Conservation (phyloP, 2,329 filamentous ascomycete genomes). For the Diplodia scrobiculata region DNA sequence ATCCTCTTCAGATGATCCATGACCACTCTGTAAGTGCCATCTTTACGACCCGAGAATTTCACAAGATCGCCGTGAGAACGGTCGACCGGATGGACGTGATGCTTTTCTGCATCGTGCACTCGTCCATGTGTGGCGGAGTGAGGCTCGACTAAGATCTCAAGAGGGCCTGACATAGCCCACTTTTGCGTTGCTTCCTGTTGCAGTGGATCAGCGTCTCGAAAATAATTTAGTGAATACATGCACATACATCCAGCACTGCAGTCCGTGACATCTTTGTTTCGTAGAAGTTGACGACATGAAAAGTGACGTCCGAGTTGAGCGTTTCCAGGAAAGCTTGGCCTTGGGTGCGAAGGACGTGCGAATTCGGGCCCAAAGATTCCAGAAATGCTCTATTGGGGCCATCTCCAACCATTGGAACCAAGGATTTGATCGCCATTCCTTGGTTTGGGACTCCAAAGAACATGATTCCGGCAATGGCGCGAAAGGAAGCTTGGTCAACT, state of each 20-base stretch:
- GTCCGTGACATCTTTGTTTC: neutral
- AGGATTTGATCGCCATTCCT: neutral
- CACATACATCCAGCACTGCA: neutral
- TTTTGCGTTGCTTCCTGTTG: neutral
- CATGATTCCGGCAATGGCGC: neutral
- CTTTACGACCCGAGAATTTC: neutral
- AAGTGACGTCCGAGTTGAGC: neutral
- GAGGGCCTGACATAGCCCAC: neutral
- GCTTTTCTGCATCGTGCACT: neutral
- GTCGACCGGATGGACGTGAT: neutral
- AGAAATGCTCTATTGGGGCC: neutral
- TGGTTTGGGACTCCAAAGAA: neutral
- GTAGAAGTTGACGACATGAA: neutral
- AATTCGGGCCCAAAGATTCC: neutral
- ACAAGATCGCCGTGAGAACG: neutral
- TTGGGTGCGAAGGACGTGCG: neutral
- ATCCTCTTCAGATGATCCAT: neutral
- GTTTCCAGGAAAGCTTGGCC: neutral
- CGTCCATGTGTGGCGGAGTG: neutral
- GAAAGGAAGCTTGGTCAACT: neutral
- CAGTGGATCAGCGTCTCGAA: neutral
- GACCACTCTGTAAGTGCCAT: neutral
- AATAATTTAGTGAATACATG: neutral
- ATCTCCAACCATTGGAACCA: neutral
- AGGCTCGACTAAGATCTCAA: neutral